Conservation (phyloP, 2,329 filamentous ascomycete species). For the Bisporella sp. region DNA sequence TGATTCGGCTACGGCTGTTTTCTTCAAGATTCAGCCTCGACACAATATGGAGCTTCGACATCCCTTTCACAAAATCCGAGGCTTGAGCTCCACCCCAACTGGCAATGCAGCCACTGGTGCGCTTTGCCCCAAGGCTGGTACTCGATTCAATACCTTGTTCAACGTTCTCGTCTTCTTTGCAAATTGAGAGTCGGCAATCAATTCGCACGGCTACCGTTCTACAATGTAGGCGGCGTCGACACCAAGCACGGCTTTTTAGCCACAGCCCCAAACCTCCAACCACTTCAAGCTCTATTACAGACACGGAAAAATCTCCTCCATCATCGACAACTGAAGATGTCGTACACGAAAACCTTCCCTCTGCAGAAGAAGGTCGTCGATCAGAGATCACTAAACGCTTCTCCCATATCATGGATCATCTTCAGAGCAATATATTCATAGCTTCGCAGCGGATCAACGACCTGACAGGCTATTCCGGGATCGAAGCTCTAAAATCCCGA, state of each 20-base stretch:
- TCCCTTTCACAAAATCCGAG: background rate
- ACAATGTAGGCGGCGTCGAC: slow-evolving; percentile 31
- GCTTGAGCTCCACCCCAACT: background rate
- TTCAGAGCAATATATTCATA: slow-evolving; percentile 77
- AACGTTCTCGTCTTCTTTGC: slow-evolving; percentile 12
- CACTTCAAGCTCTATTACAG: background rate
- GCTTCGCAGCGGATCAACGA: slow-evolving; percentile 88
- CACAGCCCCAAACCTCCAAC: slow-evolving; percentile 21
- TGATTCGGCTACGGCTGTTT: no score
- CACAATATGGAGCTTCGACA: slow-evolving; percentile 3
- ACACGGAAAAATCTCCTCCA: background rate
- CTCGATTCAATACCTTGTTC: slow-evolving; percentile 19
- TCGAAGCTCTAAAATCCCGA: slow-evolving; percentile 74
- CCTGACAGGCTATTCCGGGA: slow-evolving; percentile 87
- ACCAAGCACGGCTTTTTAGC: slow-evolving; percentile 27
- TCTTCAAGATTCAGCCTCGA: slow-evolving; percentile 9
- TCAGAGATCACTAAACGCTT: slow-evolving; percentile 42
- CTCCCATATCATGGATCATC: slow-evolving; percentile 74
- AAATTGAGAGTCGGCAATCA: slow-evolving; percentile 15
- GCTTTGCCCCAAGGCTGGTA: slow-evolving; percentile 23
- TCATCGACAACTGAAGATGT: slow-evolving; percentile 8
- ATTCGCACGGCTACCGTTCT: slow-evolving; percentile 31
- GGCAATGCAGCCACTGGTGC: slow-evolving; percentile 26
- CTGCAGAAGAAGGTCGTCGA: slow-evolving; percentile 37
- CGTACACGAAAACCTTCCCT: slow-evolving; percentile 34